These are phyloP conservation scores for Daldinia grandis DNA, from an alignment of 495 filamentous ascomycete species.

Conservation along the genomic window DNA sequence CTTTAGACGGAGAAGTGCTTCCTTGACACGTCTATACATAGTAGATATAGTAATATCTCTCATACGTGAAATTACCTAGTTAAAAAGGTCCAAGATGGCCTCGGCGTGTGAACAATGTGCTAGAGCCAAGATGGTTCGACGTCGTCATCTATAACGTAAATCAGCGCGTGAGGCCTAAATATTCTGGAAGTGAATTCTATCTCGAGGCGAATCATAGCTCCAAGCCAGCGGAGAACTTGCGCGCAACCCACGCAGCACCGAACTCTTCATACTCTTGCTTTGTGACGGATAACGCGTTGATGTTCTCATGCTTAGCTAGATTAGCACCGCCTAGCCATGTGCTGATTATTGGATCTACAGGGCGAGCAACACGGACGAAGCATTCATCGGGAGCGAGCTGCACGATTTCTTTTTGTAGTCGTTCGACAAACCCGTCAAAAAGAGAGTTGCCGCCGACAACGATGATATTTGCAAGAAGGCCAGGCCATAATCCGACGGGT, in stretches of 20 bases:
- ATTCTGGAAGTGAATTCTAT: neutral
- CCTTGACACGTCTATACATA: neutral
- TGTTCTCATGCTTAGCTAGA: conserved; percentile 72
- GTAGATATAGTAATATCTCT: neutral
- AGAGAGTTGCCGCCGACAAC: conserved; percentile 87
- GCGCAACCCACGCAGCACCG: conserved; percentile 78
- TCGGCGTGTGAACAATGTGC: neutral
- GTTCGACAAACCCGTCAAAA: conserved; percentile 81
- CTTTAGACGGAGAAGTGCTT: neutral
- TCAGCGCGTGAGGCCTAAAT: conserved; percentile 2
- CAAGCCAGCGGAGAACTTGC: conserved; percentile 67
- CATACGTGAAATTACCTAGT: neutral
- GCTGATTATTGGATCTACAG: conserved; percentile 78
- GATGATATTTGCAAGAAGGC: conserved; percentile 84
- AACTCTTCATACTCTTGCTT: conserved; percentile 90
- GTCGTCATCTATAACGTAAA: conserved; percentile 1
- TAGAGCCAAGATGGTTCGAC: neutral
- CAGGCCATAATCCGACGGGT: conserved; percentile 78
- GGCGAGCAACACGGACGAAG: conserved; percentile 73
- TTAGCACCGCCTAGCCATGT: conserved; percentile 86
- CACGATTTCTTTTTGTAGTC: conserved; percentile 81
- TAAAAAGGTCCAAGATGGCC: neutral
- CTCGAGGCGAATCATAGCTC: conserved; percentile 49
- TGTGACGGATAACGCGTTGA: conserved; percentile 74
- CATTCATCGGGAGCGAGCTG: conserved; percentile 80